Conservation (phyloP, 768 basidiomycete species). For the Tylopilus balloui region DNA sequence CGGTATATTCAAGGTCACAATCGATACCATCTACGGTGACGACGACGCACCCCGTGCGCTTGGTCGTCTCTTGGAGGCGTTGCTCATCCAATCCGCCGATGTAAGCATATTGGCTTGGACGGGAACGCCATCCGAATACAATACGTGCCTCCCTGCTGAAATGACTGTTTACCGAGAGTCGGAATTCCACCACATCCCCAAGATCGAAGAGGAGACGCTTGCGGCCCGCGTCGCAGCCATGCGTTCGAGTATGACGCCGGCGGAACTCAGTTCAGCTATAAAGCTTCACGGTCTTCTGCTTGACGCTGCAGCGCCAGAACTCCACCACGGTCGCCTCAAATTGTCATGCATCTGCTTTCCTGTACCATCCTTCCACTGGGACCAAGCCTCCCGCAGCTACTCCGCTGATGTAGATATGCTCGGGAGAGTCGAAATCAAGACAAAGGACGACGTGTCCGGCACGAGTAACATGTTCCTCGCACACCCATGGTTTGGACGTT, state of each 20-base stretch:
- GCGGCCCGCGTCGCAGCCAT: neutral
- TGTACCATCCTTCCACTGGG: neutral
- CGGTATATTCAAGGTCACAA: slow-evolving; percentile 17
- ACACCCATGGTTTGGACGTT: slow-evolving; percentile 13
- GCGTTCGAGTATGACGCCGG: neutral
- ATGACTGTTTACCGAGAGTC: slow-evolving; percentile 10
- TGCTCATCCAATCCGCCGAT: slow-evolving; percentile 16
- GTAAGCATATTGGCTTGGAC: slow-evolving; percentile 16
- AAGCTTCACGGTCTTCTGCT: slow-evolving; percentile 5
- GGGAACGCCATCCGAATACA: slow-evolving; percentile 16
- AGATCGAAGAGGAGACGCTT: neutral
- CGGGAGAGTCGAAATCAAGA: slow-evolving; percentile 6
- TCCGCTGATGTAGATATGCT: neutral
- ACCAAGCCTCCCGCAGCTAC: neutral
- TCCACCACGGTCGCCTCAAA: slow-evolving; percentile 11
- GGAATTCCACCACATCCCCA: slow-evolving; percentile 3
- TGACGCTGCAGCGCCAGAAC: slow-evolving; percentile 4
- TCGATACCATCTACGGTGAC: slow-evolving; percentile 21
- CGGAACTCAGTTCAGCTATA: neutral
- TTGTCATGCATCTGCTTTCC: slow-evolving; percentile 10
- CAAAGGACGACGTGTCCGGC: slow-evolving; percentile 1
- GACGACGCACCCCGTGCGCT: slow-evolving; percentile 18
- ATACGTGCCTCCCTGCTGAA: slow-evolving; percentile 19
- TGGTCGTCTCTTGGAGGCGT: slow-evolving; percentile 13
- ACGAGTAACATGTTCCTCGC: slow-evolving; percentile 9